Base-by-base conservation (phyloP, 2,329 filamentous ascomycete genomes). In the Endoconidiophora polonica region DNA sequence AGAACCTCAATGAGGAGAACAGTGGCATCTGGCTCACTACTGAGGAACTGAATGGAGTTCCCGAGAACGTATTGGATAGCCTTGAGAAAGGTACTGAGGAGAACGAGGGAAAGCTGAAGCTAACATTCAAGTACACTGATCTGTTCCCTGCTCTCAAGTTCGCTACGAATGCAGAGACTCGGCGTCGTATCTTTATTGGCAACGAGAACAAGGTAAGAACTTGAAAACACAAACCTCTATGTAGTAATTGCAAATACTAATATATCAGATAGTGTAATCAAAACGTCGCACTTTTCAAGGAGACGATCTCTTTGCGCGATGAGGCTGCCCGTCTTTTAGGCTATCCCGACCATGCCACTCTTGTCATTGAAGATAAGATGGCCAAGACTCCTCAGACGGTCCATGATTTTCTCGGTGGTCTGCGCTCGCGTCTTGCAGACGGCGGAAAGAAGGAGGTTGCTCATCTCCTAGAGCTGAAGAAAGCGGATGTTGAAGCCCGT, bases 51-150 rank as follows among this genome's bases (percentile, higher is more conserved):
- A 76, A 83, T 44, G 85, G 85, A 45, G 81, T 88, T 16, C 83
- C 84, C 0, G 65, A 74, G 16, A 83, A 90, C 61, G 74, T 86
- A 5, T 58, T 86, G 9, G 70, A 74, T 20, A 68, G 67, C 2
- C 66, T 88, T 50, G 79, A 84, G 63, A 83, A 85, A 65, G 85
- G 85, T 29, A 77, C 76, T 5, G 74, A 72, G 2, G 79, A 79
- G 54, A 81, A 83, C 53, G 81, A 84, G 60, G 80, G 83, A 56
- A 83, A 85, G 61, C 68, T 86, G 58, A 81, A 76, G 63, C 68
- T 90, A 39, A 80, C 76, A 4, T 90, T 88, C 72, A 90, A 90
- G 66, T 90, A 90, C 62, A 83, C 83, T 1, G 83, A 88, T 60
- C 71, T 86, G 37, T 83, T 86, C 65, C 84, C 84, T 0, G 73